phyloP scores from a whole-genome alignment of 345 rosid genomes.

The Streptanthus diversifolius region DNA sequence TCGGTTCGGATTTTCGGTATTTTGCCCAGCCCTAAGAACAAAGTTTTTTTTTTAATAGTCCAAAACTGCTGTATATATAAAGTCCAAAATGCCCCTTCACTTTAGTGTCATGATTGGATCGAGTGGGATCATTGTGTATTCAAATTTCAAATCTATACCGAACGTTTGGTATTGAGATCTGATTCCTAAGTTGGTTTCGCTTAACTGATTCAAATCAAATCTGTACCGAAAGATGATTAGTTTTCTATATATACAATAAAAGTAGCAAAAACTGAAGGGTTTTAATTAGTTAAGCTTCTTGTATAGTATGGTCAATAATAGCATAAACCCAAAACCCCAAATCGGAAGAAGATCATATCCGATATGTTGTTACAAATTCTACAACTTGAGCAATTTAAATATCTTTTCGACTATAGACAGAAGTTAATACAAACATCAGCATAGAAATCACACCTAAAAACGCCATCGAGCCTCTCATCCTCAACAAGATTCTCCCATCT shows the following conservation, averaged over 20 bases:
- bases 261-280: no score
- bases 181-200: not conserved
- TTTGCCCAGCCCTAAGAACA: no score
- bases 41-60: not conserved
- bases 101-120: constrained; percentile 1
- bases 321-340: not conserved
- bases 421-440: constrained; percentile 7
- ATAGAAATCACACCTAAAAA: constrained; percentile 14
- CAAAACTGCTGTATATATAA: not conserved
- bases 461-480: constrained; percentile 7
- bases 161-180: not conserved
- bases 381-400: not conserved
- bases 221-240: no score
- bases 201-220: not conserved
- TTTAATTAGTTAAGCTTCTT: no score
- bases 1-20: no score
- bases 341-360: not conserved
- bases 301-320: not conserved
- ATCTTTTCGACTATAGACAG: constrained; percentile 8
- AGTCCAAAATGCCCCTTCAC: constrained; percentile 16
- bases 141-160: constrained; percentile 18
- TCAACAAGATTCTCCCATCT: constrained; percentile 10
- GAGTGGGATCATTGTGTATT: not conserved
- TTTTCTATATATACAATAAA: no score
- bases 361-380: constrained; percentile 10